A percentile compares a stretch with the other conserved stretches of the same genome.
Evolutionary conservation across 768 basidiomycete genomes (phyloP).

Genomic region (Termitomyces bulborhizus): DNA sequence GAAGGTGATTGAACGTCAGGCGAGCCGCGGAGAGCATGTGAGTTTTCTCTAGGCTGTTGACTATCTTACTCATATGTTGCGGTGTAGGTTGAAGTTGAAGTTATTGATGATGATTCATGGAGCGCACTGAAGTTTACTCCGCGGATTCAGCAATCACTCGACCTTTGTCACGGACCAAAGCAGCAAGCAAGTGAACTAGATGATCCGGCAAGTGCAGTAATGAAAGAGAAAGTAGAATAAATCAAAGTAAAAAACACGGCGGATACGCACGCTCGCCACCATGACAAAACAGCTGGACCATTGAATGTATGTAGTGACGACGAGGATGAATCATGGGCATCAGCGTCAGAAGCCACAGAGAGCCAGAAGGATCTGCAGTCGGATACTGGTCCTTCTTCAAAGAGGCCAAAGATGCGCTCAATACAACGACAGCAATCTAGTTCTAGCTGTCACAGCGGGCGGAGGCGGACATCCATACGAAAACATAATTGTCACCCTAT

Average conservation of each 20-base stretch:
- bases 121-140: conserved; percentile 8
- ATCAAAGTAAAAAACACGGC: conserved; percentile 12
- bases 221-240: conserved; percentile 8
- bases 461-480: conserved; percentile 11
- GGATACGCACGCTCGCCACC: conserved; percentile 9
- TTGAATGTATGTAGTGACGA: conserved; percentile 26
- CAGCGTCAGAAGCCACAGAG: conserved; percentile 50
- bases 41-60: conserved; percentile 13
- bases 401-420: conserved; percentile 8
- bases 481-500: conserved; percentile 5
- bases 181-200: conserved; percentile 4
- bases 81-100: conserved; percentile 56
- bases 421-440: conserved; percentile 6
- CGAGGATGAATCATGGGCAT: conserved; percentile 64
- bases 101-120: conserved; percentile 35
- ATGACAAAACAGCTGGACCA: conserved; percentile 7
- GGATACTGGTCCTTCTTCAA: neutral
- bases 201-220: neutral
- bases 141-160: conserved; percentile 10
- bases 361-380: neutral
- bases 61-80: neutral
- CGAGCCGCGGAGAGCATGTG: conserved; percentile 62
- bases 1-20: conserved; percentile 59
- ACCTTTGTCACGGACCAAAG: conserved; percentile 6
- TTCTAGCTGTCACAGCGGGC: conserved; percentile 5